Percentiles rank a stretch among this genome's conserved stretches.
Evolutionary conservation across 129 eudicot genomes (phyloP).

Genomic region (Smallanthus sonchifolius): DNA sequence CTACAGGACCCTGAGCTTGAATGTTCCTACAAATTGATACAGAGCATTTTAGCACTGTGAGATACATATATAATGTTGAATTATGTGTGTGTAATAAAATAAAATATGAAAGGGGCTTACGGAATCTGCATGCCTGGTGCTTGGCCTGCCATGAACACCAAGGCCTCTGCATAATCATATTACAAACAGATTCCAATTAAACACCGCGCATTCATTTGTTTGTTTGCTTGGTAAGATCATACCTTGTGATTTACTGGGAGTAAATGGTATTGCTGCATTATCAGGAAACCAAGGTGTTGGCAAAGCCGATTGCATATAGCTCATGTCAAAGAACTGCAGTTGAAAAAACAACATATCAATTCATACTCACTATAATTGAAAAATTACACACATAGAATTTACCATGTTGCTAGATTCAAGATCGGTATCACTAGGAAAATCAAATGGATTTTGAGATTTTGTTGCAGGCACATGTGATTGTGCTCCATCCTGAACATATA

Average conservation of each 20-base stretch:
- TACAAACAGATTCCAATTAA: neutral
- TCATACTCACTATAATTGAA: neutral
- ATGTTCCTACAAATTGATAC: constrained; percentile 52
- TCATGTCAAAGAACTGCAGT: constrained; percentile 80
- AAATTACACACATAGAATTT: constrained; percentile 16
- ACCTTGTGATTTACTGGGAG: constrained; percentile 51
- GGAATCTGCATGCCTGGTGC: constrained; percentile 52
- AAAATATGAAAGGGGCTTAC: constrained; percentile 45
- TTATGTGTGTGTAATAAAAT: neutral
- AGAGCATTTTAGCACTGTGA: neutral
- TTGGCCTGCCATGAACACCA: constrained; percentile 49
- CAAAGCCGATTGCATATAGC: constrained; percentile 65
- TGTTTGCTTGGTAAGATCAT: constrained; percentile 2
- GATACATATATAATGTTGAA: neutral
- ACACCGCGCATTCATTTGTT: neutral
- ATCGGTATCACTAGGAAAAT: constrained; percentile 58
- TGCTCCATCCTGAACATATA: constrained; percentile 43
- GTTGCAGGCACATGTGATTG: constrained; percentile 29
- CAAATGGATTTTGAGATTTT: constrained; percentile 82
- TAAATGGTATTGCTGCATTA: constrained; percentile 40
- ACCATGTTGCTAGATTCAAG: constrained; percentile 59
- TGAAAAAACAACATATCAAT: neutral
- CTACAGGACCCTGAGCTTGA: constrained; percentile 66
- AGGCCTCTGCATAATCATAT: constrained; percentile 48
- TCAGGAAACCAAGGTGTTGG: constrained; percentile 74